phyloP scores from a whole-genome alignment of 305 asterid genomes.

The Fraxinus sp. region DNA sequence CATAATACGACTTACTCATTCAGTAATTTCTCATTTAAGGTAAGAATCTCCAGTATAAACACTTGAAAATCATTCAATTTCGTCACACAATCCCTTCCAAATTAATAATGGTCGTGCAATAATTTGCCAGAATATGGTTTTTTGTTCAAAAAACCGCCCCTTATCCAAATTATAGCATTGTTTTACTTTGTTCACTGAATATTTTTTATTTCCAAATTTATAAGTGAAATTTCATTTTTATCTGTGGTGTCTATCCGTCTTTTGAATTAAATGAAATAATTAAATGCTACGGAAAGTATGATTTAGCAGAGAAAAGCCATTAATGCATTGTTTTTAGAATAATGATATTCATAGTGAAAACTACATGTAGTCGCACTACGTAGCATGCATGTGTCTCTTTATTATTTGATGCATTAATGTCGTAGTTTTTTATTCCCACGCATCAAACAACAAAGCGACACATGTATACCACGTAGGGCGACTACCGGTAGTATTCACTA shows the following conservation, averaged over 20 bases:
- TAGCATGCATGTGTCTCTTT: not conserved
- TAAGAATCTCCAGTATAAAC: slow-evolving; percentile 29
- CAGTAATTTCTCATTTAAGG: slow-evolving; percentile 98
- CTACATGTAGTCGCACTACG: not conserved
- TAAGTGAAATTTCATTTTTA: not conserved
- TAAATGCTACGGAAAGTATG: not conserved
- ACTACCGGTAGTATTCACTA: not conserved
- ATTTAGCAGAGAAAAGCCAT: not conserved
- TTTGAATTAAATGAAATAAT: not conserved
- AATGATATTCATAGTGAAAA: not conserved
- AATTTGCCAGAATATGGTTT: not conserved
- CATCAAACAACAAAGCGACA: not conserved
- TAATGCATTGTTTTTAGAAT: not conserved
- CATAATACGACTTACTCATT: slow-evolving; percentile 70
- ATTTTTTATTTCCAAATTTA: not conserved
- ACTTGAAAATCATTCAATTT: not conserved
- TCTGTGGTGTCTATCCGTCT: not conserved
- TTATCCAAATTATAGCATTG: not conserved
- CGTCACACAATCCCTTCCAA: not conserved
- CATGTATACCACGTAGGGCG: not conserved
- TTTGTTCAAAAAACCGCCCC: not conserved
- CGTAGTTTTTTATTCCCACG: not conserved
- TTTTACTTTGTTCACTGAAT: not conserved
- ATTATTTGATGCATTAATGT: not conserved
- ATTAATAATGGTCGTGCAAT: not conserved